Base-by-base conservation (phyloP, 495 filamentous ascomycete species). In the Aspergillus wentii region DNA sequence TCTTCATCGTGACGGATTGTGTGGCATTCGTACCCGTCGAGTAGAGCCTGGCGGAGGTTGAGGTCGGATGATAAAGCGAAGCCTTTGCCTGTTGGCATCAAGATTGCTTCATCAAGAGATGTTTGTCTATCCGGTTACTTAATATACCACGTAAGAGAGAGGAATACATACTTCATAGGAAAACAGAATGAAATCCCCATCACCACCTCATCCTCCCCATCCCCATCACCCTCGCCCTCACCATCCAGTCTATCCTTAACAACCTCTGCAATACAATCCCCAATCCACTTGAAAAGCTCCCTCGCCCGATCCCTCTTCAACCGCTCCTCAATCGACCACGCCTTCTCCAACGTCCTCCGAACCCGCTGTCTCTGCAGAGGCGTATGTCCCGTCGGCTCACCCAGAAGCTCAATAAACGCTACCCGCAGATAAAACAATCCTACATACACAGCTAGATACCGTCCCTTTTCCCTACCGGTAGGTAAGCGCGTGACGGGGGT, bases 161-260 rank as follows among this genome's bases (percentile, higher is more conserved):
- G 11, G n/a, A 18, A 35, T 18, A 30, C 60, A 46, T 74, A 87
- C 83, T 76, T 74, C 72, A 88, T 86, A 17, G 85, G 85, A 46
- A 90, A 86, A 53, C 80, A 84, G 46, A 88, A 89, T 11, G 85
- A 86, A 26, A 90, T 80, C 1, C 85, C 85, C 56, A 84, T 71
- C 8, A 74, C 71, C 34, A 88, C 54, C 44, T 75, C 73, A n/a
- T n/a, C n/a, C n/a, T n/a, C n/a, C n/a, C n/a, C n/a, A n/a, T n/a
- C n/a, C n/a, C n/a, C n/a, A n/a, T n/a, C n/a, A n/a, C n/a, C n/a
- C n/a, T n/a, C n/a, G n/a, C n/a, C n/a, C n/a, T n/a, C n/a, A n/a
- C n/a, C n/a, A n/a, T n/a, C 46, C 4, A 74, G 38, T 29, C 64
- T 59, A 38, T 59, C 66, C 11, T 54, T 56, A 5, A 90, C 78